Conservation (phyloP, 257 asterid species). For the Fraxinus excelsior region DNA sequence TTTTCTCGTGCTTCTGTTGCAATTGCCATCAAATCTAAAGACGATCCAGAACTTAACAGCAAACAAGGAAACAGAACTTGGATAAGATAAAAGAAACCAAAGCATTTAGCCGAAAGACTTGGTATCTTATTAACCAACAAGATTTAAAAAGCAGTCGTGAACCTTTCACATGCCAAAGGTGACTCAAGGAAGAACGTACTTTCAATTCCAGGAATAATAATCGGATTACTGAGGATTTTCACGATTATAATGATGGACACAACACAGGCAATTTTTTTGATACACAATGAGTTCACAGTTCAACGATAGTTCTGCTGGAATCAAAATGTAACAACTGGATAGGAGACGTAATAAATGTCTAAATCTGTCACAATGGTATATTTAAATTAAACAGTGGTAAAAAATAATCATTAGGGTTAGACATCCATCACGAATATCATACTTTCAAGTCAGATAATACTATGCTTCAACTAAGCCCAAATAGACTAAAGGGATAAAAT, state of each 20-base stretch:
- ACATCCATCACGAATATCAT: slow-evolving; percentile 6
- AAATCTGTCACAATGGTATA: background rate
- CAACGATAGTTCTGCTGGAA: background rate
- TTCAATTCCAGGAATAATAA: background rate
- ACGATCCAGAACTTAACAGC: background rate
- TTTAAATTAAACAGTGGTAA: background rate
- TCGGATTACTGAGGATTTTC: background rate
- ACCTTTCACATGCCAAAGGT: background rate
- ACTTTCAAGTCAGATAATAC: slow-evolving; percentile 5
- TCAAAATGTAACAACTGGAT: background rate
- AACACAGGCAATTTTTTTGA: background rate
- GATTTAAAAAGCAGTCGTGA: background rate
- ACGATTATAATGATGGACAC: background rate
- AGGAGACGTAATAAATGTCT: background rate
- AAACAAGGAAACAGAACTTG: background rate
- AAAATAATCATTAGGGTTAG: slow-evolving; percentile 1
- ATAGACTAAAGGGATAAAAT: background rate
- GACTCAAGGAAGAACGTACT: background rate
- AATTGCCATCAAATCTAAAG: background rate
- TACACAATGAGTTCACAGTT: background rate
- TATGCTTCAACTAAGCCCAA: slow-evolving; percentile 2
- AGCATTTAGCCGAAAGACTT: background rate
- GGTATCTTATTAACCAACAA: background rate
- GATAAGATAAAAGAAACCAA: background rate
- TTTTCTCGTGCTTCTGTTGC: background rate